Base-by-base conservation (phyloP, 2,329 filamentous ascomycete species). In the Dissoconium aciculare region DNA sequence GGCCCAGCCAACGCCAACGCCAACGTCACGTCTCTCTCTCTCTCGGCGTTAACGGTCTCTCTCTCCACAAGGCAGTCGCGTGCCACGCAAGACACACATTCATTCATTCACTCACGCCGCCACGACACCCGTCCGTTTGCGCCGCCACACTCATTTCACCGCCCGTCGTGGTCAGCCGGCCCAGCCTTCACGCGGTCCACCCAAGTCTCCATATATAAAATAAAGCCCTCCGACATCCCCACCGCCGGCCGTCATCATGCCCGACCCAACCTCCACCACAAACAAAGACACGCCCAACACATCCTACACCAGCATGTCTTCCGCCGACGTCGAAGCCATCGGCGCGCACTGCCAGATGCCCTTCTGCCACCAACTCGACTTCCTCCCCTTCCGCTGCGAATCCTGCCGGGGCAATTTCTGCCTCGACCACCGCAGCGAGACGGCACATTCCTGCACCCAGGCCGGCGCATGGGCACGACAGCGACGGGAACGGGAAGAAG, bases 281-380 rank as follows among this genome's bases (percentile, higher is more conserved):
- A 28, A 66, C 63, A 28, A 36, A 29, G 39, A n/a, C n/a, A 35
- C 24, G 41, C 46, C 19, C 19, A n/a, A 23, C 19, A 23, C 19
- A 30, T 76, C 64, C 53, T 83, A 75, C 62, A 67, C 75, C 53
- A n/a, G 8, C 19, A 23, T 23, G 19, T 23, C 19, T n/a, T 8
- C n/a, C 19, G 19, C 8, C n/a, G 19, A 23, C 19, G 19, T 23
- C 19, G 19, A 23, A 23, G 19, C 85, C 14, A 78, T 95, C 45
- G 89, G 89, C 56, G 72, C 72, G 39, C 85, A 94, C 63, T 98
- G 89, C 68, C 74, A 94, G 56, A 77, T 80, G 58, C 65, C 78
- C 42, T 91, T 83, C 65, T 98, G 89, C 66, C 78, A 85, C 53
- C 80, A 89, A 52, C 79, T 95, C 37, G 89, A 95, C 59, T 95